A percentile compares a stretch with the other conserved stretches of the same genome.
Evolutionary conservation across 192 early-diverging fungal genomes (phyloP).

Genomic region (Coemansia sp.): DNA sequence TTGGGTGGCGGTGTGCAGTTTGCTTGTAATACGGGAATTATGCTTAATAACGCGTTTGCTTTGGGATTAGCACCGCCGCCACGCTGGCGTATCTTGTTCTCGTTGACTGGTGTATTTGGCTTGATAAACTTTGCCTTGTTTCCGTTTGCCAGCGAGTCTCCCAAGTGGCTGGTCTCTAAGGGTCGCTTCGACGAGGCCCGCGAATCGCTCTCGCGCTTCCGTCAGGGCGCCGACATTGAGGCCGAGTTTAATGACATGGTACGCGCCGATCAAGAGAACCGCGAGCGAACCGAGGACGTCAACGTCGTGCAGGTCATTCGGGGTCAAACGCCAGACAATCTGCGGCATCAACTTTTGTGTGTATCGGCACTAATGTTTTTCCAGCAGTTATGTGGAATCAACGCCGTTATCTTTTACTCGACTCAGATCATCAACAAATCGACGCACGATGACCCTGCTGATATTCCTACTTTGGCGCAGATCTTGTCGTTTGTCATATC

Average conservation of each 20-base stretch:
- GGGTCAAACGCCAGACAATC: conserved; percentile 56
- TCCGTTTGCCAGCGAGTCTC: conserved; percentile 76
- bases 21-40: conserved; percentile 77
- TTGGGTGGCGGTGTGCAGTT: conserved; percentile 78
- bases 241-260: conserved; percentile 69
- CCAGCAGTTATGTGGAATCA: conserved; percentile 87
- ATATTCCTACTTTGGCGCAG: conserved; percentile 58
- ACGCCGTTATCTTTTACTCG: conserved; percentile 85
- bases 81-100: conserved; percentile 74
- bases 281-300: conserved; percentile 39
- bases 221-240: conserved; percentile 61
- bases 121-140: conserved; percentile 63
- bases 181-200: conserved; percentile 66
- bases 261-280: conserved; percentile 46
- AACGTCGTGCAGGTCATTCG: conserved; percentile 62
- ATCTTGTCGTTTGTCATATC: conserved; percentile 56
- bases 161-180: conserved; percentile 70
- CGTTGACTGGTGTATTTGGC: conserved; percentile 64
- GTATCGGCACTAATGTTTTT: conserved; percentile 69
- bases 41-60: conserved; percentile 69
- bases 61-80: conserved; percentile 63
- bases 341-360: conserved; percentile 65
- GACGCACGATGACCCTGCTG: conserved; percentile 49
- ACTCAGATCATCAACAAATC: conserved; percentile 75
- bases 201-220: conserved; percentile 57